These are phyloP conservation scores for Luffa aegyptiaca DNA, from an alignment of 306 rosid species.

Conservation along the genomic window DNA sequence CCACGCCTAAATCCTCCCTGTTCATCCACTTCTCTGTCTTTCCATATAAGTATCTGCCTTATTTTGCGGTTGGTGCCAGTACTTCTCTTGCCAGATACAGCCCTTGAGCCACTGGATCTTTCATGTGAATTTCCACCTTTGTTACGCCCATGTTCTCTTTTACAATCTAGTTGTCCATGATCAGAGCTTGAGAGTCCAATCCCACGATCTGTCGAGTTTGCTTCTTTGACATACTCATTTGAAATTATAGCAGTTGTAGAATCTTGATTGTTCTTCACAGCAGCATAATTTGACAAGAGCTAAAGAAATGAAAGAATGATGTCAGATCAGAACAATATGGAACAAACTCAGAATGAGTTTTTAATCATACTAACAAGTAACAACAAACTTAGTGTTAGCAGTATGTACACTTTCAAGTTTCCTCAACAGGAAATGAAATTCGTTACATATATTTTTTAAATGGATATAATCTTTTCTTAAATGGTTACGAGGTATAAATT, in stretches of 20 bases:
- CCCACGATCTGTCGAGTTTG: constrained; percentile 18
- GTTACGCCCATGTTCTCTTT: constrained; percentile 20
- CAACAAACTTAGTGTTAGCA: neutral
- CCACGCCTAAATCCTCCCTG: constrained; percentile 28
- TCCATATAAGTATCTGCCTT: constrained; percentile 40
- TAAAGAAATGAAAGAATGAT: constrained; percentile 17
- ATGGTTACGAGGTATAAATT: neutral
- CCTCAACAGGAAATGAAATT: neutral
- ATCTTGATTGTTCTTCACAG: constrained; percentile 17
- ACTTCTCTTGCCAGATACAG: constrained; percentile 25
- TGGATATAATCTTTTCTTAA: neutral
- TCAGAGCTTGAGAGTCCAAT: constrained; percentile 28
- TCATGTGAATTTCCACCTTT: constrained; percentile 23
- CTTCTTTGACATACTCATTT: constrained; percentile 16
- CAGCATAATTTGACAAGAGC: constrained; percentile 30
- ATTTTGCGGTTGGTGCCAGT: constrained; percentile 18
- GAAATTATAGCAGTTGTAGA: constrained; percentile 16
- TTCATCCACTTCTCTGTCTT: constrained; percentile 31
- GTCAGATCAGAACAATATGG: neutral
- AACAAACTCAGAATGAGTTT: neutral
- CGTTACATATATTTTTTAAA: neutral
- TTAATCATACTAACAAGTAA: neutral
- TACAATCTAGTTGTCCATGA: constrained; percentile 13
- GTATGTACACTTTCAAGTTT: no score
- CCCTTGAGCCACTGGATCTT: constrained; percentile 20